Evolutionary conservation across 208 protist species (phyloP).

Genomic region (Trichomonas gallinae): DNA sequence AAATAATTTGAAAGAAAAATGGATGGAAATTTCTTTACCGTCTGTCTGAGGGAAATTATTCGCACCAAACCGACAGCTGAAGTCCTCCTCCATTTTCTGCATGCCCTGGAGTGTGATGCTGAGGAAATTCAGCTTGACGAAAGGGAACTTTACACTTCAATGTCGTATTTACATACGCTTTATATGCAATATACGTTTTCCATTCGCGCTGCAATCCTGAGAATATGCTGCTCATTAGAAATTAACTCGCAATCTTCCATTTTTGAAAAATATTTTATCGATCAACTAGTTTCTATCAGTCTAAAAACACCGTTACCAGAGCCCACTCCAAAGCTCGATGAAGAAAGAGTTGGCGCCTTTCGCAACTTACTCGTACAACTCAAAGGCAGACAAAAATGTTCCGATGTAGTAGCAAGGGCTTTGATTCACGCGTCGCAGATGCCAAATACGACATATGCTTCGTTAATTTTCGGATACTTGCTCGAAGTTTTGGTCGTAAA

Average conservation of each 20-base stretch:
- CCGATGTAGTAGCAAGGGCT: not conserved
- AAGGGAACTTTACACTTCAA: not conserved
- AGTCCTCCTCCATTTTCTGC: not conserved
- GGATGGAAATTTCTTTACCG: not conserved
- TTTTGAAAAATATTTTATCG: not conserved
- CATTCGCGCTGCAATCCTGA: not conserved
- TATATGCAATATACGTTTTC: not conserved
- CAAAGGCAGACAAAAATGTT: not conserved
- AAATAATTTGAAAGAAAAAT: not conserved
- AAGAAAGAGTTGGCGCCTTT: not conserved
- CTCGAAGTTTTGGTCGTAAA: not conserved
- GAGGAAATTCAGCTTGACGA: not conserved
- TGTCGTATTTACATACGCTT: not conserved
- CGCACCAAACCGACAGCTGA: not conserved
- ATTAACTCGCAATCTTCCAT: not conserved
- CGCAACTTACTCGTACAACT: not conserved
- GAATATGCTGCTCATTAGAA: not conserved
- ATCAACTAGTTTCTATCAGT: not conserved
- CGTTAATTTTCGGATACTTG: not conserved
- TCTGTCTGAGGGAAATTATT: not conserved
- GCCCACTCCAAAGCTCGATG: not conserved
- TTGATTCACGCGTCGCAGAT: not conserved
- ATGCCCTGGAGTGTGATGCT: not conserved
- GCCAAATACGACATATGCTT: not conserved
- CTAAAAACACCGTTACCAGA: not conserved